Percentiles rank a stretch among this genome's conserved stretches.
phyloP scores from a whole-genome alignment of 2,329 filamentous ascomycete genomes.

The Aureobasidium uvarum region DNA sequence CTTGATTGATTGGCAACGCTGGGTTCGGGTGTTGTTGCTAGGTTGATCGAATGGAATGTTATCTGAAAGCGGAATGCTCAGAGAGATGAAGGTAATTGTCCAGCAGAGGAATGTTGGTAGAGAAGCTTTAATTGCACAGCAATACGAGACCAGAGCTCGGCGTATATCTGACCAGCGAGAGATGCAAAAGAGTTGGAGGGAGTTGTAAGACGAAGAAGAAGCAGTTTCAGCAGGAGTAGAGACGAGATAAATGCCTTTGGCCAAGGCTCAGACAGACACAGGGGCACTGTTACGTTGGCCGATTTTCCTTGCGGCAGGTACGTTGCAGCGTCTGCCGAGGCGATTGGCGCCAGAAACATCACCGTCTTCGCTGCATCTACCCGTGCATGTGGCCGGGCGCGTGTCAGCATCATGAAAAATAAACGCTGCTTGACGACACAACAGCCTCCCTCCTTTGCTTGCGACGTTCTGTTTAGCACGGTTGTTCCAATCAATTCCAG shows the following conservation, averaged over 20 bases:
- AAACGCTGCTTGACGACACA: slow-evolving; percentile 17
- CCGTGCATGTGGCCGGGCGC: slow-evolving; percentile 23
- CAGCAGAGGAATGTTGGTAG: slow-evolving; percentile 23
- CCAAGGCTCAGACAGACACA: slow-evolving; percentile 17
- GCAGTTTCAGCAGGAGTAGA: slow-evolving; percentile 9
- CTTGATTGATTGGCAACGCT: slow-evolving; percentile 13
- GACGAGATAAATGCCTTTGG: slow-evolving; percentile 9
- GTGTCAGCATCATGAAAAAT: slow-evolving; percentile 21
- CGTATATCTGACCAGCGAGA: slow-evolving; percentile 10
- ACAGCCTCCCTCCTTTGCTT: slow-evolving; percentile 17
- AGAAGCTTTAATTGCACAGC: slow-evolving; percentile 24
- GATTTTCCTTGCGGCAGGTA: slow-evolving; percentile 5
- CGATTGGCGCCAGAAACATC: slow-evolving; percentile 20
- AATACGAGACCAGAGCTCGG: slow-evolving; percentile 25
- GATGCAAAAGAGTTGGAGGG: slow-evolving; percentile 6
- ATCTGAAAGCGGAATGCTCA: slow-evolving; percentile 23
- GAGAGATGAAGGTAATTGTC: slow-evolving; percentile 25
- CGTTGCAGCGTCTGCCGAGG: slow-evolving; percentile 24
- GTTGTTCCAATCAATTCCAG: slow-evolving; percentile 12
- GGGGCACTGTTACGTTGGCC: slow-evolving; percentile 2
- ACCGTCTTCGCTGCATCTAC: slow-evolving; percentile 20
- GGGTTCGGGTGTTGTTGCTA: slow-evolving; percentile 17
- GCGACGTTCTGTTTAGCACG: slow-evolving; percentile 5
- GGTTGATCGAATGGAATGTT: slow-evolving; percentile 18
- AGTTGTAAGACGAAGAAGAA: slow-evolving; percentile 3